Percentiles rank a stretch among this genome's conserved stretches.
These are phyloP conservation scores for Paecilomyces variotii DNA, from an alignment of 2,329 filamentous ascomycete species.

Conservation along the genomic window DNA sequence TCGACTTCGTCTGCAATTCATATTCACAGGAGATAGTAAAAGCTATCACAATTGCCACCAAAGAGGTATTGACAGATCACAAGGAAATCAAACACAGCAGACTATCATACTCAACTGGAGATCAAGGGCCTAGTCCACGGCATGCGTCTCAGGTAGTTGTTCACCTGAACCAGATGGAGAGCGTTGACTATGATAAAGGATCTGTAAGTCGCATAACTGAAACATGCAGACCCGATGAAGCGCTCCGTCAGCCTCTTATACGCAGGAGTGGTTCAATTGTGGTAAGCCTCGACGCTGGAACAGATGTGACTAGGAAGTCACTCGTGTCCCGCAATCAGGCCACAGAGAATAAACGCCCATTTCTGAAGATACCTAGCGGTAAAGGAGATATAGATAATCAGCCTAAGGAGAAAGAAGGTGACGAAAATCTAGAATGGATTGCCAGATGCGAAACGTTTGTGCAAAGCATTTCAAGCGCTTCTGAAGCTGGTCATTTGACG, in stretches of 20 bases:
- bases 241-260: background rate
- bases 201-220: background rate
- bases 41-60: background rate
- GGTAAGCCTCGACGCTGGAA: background rate
- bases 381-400: background rate
- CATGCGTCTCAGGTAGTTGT: background rate
- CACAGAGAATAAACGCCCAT: background rate
- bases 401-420: background rate
- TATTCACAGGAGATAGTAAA: constrained; percentile 6
- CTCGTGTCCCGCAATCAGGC: background rate
- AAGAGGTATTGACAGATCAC: background rate
- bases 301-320: background rate
- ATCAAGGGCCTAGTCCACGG: background rate
- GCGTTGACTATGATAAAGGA: background rate
- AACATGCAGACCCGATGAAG: background rate
- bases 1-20: constrained; percentile 5
- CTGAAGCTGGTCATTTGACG: background rate
- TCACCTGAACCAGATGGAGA: background rate
- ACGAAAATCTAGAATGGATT: background rate
- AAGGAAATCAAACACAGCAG: background rate
- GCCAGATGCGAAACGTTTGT: too few relatives aligned
- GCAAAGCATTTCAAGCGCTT: background rate
- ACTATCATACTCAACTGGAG: background rate
- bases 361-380: background rate
- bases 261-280: background rate